A percentile compares a stretch with the other conserved stretches of the same genome.
Conservation (phyloP, 2,329 filamentous ascomycete genomes). For the Cytospora leucostoma region DNA sequence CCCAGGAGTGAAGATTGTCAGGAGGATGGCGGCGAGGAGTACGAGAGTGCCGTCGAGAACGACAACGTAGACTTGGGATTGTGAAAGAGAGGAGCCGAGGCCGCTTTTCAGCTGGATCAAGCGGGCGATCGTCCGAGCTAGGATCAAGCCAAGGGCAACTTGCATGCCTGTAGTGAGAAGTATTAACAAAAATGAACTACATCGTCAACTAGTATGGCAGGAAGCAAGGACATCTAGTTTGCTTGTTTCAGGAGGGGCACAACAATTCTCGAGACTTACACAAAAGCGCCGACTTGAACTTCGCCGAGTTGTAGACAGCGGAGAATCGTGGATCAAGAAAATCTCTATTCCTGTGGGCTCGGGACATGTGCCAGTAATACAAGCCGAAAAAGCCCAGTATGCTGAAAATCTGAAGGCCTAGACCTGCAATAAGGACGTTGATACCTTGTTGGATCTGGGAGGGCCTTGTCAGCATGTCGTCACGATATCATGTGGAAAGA, state of each 20-base stretch:
- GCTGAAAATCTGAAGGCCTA: conserved; percentile 46
- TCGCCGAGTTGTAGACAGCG: conserved; percentile 43
- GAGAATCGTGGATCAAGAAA: conserved; percentile 43
- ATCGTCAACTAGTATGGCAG: neutral
- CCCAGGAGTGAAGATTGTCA: conserved; percentile 43
- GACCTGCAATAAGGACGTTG: conserved; percentile 45
- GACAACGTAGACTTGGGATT: conserved; percentile 43
- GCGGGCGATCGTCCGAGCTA: conserved; percentile 45
- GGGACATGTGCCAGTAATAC: conserved; percentile 45
- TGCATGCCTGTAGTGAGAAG: conserved; percentile 39
- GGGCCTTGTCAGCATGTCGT: conserved; percentile 17
- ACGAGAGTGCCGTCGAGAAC: conserved; percentile 45
- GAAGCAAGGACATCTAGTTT: conserved; percentile 40
- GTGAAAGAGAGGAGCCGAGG: conserved; percentile 39
- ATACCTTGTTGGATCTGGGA: conserved; percentile 38
- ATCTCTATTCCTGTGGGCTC: conserved; percentile 41
- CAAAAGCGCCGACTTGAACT: conserved; percentile 48
- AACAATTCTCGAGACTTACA: conserved; percentile 40
- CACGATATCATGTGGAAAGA: neutral
- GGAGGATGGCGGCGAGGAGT: conserved; percentile 39
- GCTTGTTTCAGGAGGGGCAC: conserved; percentile 32
- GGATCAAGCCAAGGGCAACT: conserved; percentile 39
- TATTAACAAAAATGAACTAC: neutral
- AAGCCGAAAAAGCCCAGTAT: conserved; percentile 43
- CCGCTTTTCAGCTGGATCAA: conserved; percentile 43